Evolutionary conservation across 2,329 filamentous ascomycete genomes (phyloP).

Genomic region (Fusarium sp.): DNA sequence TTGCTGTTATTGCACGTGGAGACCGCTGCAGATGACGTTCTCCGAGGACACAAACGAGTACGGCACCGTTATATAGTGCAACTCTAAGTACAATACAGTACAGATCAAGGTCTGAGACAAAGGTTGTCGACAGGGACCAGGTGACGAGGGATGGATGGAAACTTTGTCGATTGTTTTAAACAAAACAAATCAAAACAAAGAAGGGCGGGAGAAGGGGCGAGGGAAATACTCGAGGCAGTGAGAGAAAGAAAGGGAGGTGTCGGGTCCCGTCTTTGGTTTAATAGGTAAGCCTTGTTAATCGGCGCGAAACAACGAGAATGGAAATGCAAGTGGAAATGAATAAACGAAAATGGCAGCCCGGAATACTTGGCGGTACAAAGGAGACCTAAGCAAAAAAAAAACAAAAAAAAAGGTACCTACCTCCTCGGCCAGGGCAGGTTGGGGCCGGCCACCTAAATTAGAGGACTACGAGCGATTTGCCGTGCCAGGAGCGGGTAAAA

Average conservation of each 20-base stretch:
- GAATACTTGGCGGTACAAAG: slow-evolving; percentile 15
- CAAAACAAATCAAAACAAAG: slow-evolving; percentile 17
- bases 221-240: slow-evolving; percentile 3
- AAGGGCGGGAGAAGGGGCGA: slow-evolving; percentile 14
- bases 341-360: not conserved
- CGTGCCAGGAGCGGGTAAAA: slow-evolving; percentile 46
- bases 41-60: slow-evolving; percentile 27
- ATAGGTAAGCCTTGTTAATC: slow-evolving; percentile 36
- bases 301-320: slow-evolving; percentile 28
- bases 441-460: slow-evolving; percentile 44
- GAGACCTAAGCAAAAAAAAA: not conserved
- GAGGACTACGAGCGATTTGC: slow-evolving; percentile 33
- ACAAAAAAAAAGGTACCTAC: slow-evolving; percentile 10
- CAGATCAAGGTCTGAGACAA: slow-evolving; percentile 36
- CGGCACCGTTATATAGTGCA: slow-evolving; percentile 2
- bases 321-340: slow-evolving; percentile 15
- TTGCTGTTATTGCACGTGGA: slow-evolving; percentile 32
- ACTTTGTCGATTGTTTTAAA: slow-evolving; percentile 9
- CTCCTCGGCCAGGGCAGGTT: slow-evolving; percentile 18
- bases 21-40: slow-evolving; percentile 46
- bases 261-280: slow-evolving; percentile 23
- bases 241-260: not conserved
- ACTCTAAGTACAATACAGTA: slow-evolving; percentile 4
- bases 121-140: slow-evolving; percentile 23
- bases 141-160: slow-evolving; percentile 1